Evolutionary conservation across 2,329 filamentous ascomycete species (phyloP), one percentile per base, ranked within the genome.

Genomic region (Tympanopsis confertula): DNA sequence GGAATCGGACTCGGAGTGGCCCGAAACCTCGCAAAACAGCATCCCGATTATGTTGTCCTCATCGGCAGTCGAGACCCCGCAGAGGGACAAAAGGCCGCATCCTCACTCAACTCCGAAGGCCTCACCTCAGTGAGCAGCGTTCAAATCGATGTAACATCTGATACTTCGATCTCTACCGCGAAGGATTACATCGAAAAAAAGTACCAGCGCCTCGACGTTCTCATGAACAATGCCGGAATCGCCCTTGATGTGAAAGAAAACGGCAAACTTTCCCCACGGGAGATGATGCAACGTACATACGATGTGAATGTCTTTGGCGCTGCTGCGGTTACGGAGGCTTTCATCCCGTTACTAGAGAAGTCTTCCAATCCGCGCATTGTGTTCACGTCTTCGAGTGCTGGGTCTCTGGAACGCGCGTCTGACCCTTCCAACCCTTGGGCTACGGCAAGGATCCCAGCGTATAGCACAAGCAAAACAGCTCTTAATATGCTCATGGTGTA

Each of bases 381-480:
- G 0, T 65, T 63, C 36, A 54, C 65, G 1, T 55, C 54, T 0
- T 58, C 54, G 15, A 37, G 44, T 3, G 53, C 62, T 45, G 61
- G 56, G 1, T 59, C 56, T 5, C 30, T 65, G 2, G 37, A 43
- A 0, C 36, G 46, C 13, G 41, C 54, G 0, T 42, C 45, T 1
- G 54, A 63, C 38, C 47, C 50, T 33, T 43, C 40, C 0, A 55
- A 44, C 0, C 18, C 38, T 1, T 53, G 39, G 7, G 57, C 57
- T 35, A 38, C 36, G 1, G 41, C 45, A 13, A 51, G 55, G 4
- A 54, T 49, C 35, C 57, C 52, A 22, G 47, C 50, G 1, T 66
- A 67, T 38, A 47, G 58, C 12, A 43, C 49, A 4, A 63, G 58
- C 46, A 67, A 67, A 42, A 57, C 62, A 1, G 63, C 62, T 0